A percentile compares a stretch with the other conserved stretches of the same genome.
These are phyloP conservation scores for Trametes villosa DNA, from an alignment of 768 basidiomycete species.

Conservation along the genomic window DNA sequence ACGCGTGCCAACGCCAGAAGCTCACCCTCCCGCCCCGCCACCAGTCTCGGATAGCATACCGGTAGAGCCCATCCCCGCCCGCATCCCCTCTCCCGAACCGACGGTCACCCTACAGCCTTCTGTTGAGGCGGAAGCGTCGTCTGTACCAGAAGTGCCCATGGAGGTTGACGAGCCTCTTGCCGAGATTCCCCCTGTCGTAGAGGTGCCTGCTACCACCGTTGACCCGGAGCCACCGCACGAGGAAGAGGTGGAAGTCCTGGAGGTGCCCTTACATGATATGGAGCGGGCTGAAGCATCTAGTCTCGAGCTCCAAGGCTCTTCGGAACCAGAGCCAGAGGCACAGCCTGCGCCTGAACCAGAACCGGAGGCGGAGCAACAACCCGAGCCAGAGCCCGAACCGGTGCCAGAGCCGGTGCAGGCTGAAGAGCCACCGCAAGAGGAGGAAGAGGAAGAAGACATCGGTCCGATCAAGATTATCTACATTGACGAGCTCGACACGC, in stretches of 20 bases:
- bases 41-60: not conserved
- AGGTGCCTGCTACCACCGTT: not conserved
- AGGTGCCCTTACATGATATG: no score
- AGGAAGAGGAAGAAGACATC: conserved; percentile 26
- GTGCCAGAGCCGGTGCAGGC: not conserved
- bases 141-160: conserved; percentile 8
- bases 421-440: not conserved
- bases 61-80: not conserved
- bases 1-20: no score
- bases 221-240: not conserved
- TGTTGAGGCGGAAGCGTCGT: no score
- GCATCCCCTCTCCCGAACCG: not conserved
- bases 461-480: conserved; percentile 56
- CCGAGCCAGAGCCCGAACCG: not conserved
- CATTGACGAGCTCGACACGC: conserved; percentile 76
- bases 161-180: conserved; percentile 11
- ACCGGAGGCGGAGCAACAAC: not conserved
- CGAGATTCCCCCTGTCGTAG: not conserved
- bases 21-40: no score
- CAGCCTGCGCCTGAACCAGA: no score
- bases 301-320: no score
- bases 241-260: not conserved
- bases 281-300: no score
- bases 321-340: no score
- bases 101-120: not conserved